These are phyloP conservation scores for Auriscalpium microsporum DNA, from an alignment of 768 basidiomycete species.

Conservation along the genomic window DNA sequence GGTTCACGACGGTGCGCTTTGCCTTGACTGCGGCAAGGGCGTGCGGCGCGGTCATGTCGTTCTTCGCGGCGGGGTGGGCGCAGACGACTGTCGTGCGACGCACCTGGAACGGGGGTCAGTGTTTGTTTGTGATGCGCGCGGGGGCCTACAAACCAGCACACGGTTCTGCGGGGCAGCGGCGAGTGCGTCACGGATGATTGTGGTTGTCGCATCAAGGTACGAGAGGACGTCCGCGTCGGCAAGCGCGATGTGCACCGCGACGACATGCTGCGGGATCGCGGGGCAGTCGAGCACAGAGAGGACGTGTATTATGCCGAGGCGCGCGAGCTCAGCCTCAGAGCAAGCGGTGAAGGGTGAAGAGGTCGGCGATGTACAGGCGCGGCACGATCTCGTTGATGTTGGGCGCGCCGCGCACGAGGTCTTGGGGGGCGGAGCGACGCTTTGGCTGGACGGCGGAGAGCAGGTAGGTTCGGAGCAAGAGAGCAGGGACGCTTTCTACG, in stretches of 20 bases:
- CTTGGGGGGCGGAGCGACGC: no score
- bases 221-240: conserved; percentile 32
- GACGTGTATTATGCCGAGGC: background rate
- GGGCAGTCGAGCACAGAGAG: conserved; percentile 36
- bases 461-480: no score
- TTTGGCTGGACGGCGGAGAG: no score
- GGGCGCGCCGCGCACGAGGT: no score
- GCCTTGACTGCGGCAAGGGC: conserved; percentile 18
- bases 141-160: conserved; percentile 37
- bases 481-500: no score
- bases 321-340: background rate
- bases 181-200: background rate
- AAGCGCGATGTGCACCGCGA: conserved; percentile 42
- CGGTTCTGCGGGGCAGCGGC: conserved; percentile 23
- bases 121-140: no score
- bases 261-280: conserved; percentile 36
- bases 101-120: conserved; percentile 24
- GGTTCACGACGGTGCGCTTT: conserved; percentile 19
- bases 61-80: conserved; percentile 42
- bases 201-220: conserved; percentile 2
- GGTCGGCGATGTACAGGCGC: background rate
- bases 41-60: conserved; percentile 19
- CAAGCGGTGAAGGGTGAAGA: background rate
- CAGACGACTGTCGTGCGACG: conserved; percentile 75
- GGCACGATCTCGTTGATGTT: background rate